Evolutionary conservation across 2,329 filamentous ascomycete species (phyloP).

Genomic region (Talaromyces sp.): DNA sequence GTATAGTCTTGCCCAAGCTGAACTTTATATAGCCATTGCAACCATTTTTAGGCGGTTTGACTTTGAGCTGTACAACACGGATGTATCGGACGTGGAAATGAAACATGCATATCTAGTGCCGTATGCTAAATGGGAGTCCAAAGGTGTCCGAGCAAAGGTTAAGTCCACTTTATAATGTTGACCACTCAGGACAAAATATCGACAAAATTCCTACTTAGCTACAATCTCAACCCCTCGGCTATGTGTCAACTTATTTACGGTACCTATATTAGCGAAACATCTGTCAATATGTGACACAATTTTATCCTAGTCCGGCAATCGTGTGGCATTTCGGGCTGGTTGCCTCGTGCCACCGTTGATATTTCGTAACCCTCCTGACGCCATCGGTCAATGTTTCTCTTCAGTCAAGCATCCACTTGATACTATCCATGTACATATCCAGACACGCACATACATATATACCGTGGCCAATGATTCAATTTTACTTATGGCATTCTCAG

Average conservation of each 20-base stretch:
- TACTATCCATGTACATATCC: neutral
- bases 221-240: neutral
- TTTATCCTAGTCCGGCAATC: neutral
- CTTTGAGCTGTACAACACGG: conserved; percentile 27
- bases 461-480: neutral
- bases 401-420: neutral
- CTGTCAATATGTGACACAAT: neutral
- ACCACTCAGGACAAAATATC: neutral
- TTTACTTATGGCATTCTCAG: neutral
- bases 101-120: conserved; percentile 6
- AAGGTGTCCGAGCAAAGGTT: conserved; percentile 1
- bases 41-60: conserved; percentile 24
- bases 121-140: conserved; percentile 4
- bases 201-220: neutral
- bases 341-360: neutral
- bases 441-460: neutral
- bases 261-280: neutral
- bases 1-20: conserved; percentile 28
- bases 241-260: neutral
- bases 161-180: neutral
- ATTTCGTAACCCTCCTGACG: neutral
- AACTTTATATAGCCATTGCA: conserved; percentile 26
- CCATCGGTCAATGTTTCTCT: neutral
- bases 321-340: neutral
- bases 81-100: conserved; percentile 8